Evolutionary conservation across 768 basidiomycete species (phyloP), one percentile per base, ranked within the genome.

Genomic region (Agaricus bisporus): DNA sequence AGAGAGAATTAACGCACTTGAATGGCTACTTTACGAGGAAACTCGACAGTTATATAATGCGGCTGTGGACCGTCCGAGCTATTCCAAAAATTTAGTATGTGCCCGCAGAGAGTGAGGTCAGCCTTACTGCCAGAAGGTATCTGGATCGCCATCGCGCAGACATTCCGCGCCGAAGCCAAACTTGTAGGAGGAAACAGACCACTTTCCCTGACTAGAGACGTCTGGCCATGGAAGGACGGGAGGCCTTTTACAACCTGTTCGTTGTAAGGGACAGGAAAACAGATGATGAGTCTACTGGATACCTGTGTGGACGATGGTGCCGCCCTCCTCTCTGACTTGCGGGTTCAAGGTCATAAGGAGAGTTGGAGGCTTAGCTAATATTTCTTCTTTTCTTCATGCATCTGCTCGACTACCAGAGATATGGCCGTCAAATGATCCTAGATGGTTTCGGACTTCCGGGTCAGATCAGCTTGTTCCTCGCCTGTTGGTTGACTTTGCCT

Each of bases 71-170:
- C 97, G 64, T 98, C 97, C 3, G 87, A 87, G 65, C 89, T 91
- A 58, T 15, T 38, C 39, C 11, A 1, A 22, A n/a, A 18, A 20
- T 12, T 28, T 32, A 52, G 15, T 41, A 14, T 46, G 42, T n/a
- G 17, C 25, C 2, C 14, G 18, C 38, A 54, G 6, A 43, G 37
- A n/a, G 38, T 8, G 7, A 14, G 11, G 20, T 6, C 18, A 11
- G 7, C 78, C 92, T 67, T 67, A 98, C 95, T 98, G 97, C 97
- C 97, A 98, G 65, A 98, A 95, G 0, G 95, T 98, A 38, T 90
- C 86, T 28, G 90, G 85, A 63, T 95, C 88, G 32, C 82, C 81
- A 61, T 98, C 95, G 25, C 84, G 78, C 41, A 98, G 73, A 67
- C 94, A 94, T 64, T 97, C 93, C 37, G 92, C 84, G 7, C 95